Percentiles rank a stretch among this genome's conserved stretches.
These are phyloP conservation scores for Cerrena zonata DNA, from an alignment of 1,284 basidiomycete genomes.

Conservation along the genomic window DNA sequence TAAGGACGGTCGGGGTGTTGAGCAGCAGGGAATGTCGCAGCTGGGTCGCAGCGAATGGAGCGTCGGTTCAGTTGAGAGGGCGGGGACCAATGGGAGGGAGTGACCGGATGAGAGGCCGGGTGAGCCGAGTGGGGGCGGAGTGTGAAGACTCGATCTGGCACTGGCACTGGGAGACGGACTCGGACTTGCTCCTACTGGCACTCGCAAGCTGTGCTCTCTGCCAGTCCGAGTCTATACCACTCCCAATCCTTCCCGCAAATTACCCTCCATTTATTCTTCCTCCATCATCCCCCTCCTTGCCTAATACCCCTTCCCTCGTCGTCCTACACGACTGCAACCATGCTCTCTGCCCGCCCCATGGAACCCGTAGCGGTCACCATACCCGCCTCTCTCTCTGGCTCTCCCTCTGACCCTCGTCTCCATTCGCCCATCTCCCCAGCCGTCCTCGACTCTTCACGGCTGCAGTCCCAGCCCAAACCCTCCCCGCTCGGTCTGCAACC, in stretches of 20 bases:
- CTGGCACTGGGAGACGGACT: too few relatives aligned
- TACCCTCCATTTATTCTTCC: slow-evolving; percentile 11
- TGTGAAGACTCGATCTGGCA: background rate
- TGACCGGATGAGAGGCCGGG: background rate
- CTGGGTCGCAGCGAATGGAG: background rate
- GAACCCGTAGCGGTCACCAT: slow-evolving; percentile 27
- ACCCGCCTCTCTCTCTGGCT: slow-evolving; percentile 15
- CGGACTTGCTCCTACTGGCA: too few relatives aligned
- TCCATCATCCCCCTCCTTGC: slow-evolving; percentile 16
- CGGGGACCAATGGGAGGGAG: slow-evolving; percentile 1
- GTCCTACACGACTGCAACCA: slow-evolving; percentile 15
- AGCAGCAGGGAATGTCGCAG: background rate
- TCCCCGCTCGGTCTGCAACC: slow-evolving; percentile 5
- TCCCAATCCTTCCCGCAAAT: slow-evolving; percentile 8
- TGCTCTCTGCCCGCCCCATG: slow-evolving; percentile 43
- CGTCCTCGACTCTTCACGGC: slow-evolving; percentile 4
- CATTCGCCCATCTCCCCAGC: slow-evolving; percentile 7
- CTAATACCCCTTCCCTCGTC: slow-evolving; percentile 10
- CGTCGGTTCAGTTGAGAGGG: background rate
- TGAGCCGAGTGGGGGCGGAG: background rate
- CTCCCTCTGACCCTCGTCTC: slow-evolving; percentile 10
- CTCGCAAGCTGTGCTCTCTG: too few relatives aligned
- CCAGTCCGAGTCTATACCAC: too few relatives aligned
- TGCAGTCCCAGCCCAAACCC: too few relatives aligned
- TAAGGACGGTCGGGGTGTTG: background rate